Conservation (phyloP, 805 yeast species). For the Saccharomycopsis fodiens region DNA sequence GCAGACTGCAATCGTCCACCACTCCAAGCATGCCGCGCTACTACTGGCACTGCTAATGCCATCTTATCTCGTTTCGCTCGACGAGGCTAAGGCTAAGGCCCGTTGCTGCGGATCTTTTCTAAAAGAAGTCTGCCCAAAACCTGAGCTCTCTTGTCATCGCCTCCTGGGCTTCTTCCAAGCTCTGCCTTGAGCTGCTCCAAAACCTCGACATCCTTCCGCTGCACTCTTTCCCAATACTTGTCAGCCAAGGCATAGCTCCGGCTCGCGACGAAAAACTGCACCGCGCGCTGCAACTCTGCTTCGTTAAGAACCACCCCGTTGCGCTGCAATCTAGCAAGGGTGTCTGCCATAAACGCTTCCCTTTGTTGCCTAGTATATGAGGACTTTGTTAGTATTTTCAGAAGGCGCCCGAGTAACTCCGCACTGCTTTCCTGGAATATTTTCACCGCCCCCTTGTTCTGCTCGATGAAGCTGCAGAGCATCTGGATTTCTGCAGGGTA, state of each 20-base stretch:
- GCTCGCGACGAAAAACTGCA: slow-evolving; percentile 2
- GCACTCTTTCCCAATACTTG: background rate
- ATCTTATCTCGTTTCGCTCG: too few species aligned
- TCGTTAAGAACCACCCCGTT: background rate
- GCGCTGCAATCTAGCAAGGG: background rate
- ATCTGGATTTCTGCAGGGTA: slow-evolving; percentile 6
- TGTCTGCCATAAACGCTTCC: background rate
- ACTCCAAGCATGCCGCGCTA: too few species aligned
- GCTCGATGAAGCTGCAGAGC: slow-evolving; percentile 6
- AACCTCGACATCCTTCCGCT: background rate
- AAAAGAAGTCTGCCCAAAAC: background rate
- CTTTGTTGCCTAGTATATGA: background rate
- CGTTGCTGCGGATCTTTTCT: too few species aligned
- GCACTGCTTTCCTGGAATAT: slow-evolving; percentile 1
- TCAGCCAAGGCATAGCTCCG: background rate
- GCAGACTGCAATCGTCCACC: too few species aligned
- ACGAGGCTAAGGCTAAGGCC: too few species aligned
- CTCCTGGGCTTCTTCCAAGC: background rate
- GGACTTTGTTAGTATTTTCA: slow-evolving; percentile 1
- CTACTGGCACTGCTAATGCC: too few species aligned
- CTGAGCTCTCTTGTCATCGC: background rate
- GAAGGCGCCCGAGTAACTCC: background rate
- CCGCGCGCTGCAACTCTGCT: background rate
- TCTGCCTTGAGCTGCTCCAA: background rate
- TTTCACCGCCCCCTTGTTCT: background rate